Base-by-base conservation (phyloP, 345 rosid species). In the Rhizophora apiculata region DNA sequence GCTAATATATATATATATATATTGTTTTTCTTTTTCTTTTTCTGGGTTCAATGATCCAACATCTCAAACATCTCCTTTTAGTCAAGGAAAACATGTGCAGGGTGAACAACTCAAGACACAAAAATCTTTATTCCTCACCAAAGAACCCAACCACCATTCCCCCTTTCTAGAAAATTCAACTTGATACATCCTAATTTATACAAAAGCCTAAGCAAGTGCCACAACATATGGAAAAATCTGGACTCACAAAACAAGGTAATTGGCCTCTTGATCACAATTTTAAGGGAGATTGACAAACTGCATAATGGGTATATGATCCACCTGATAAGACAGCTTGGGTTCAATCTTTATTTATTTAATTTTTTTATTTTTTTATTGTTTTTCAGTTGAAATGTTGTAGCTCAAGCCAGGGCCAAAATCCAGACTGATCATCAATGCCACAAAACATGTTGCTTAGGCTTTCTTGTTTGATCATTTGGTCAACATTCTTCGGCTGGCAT, bases 361-460 rank as follows among this genome's bases (percentile, higher is more conserved):
- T 4, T 36, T 36, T 8, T 8, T 13, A 22, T 7, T 43, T 39
- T 31, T 51, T 2, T 52, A 30, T 29, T 6, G 18, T 16, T 30
- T 6, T 21, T 87, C 78, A 93, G 56, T 88, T 85, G 84, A 87
- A 94, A 67, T 86, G 88, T 56, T 85, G 91, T 27, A 88, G 93
- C 69, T 94, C 98, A 76, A 94, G 82, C 98, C 98, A 94, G 57
- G 98, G 98, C 98, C 98, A 94, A 77, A 89, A 82, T 31, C 90
- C 95, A 54, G 96, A 71, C 21, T 92, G 99, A 67, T 95, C 99
- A 22, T 95, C 99, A 6, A 95, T 90, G 69, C 79, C 77, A 73
- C 96, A 87, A 80, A 95, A 90, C 98, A 95, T 90, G 85, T 82
- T 92, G 81, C 85, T 88, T 26, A 95, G 83, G 76, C 79, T 85